These are phyloP conservation scores for Tillandsia fasciculata DNA, from an alignment of 176 grass and related monocot species.

Conservation along the genomic window DNA sequence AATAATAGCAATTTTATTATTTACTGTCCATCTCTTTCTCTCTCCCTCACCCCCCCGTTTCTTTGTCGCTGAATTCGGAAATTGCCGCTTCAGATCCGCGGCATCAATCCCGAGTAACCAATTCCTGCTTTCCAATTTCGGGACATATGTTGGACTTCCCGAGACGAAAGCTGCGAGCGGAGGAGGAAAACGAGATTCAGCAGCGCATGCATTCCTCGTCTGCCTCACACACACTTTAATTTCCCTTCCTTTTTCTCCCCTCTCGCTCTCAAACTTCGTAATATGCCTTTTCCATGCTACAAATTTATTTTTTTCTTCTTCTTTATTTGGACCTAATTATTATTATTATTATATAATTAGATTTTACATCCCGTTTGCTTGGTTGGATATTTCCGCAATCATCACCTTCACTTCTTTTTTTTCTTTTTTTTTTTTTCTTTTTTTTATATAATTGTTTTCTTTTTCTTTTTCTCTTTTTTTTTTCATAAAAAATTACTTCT, in stretches of 20 bases:
- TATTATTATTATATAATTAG: neutral
- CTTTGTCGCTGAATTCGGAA: constrained; percentile 1
- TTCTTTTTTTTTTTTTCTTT: neutral
- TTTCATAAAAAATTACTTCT: too few relatives aligned
- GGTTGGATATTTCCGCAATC: neutral
- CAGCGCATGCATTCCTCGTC: neutral
- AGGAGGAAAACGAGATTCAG: neutral
- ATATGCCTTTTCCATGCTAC: neutral
- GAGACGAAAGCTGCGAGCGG: neutral
- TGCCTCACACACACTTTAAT: neutral
- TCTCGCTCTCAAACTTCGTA: neutral
- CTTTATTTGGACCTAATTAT: neutral
- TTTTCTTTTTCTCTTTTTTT: too few relatives aligned
- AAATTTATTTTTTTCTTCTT: neutral
- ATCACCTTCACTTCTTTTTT: neutral
- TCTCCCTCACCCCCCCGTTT: neutral
- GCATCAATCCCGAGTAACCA: constrained; percentile 22
- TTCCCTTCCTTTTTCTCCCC: neutral
- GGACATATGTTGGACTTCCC: constrained; percentile 3
- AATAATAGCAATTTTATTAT: too few relatives aligned
- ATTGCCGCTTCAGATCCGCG: constrained; percentile 13
- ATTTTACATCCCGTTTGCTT: neutral
- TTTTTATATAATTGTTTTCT: too few relatives aligned
- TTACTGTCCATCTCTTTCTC: too few relatives aligned
- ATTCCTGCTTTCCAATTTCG: neutral